Base-by-base conservation (phyloP, 805 yeast species). In the Metschnikowia matae region DNA sequence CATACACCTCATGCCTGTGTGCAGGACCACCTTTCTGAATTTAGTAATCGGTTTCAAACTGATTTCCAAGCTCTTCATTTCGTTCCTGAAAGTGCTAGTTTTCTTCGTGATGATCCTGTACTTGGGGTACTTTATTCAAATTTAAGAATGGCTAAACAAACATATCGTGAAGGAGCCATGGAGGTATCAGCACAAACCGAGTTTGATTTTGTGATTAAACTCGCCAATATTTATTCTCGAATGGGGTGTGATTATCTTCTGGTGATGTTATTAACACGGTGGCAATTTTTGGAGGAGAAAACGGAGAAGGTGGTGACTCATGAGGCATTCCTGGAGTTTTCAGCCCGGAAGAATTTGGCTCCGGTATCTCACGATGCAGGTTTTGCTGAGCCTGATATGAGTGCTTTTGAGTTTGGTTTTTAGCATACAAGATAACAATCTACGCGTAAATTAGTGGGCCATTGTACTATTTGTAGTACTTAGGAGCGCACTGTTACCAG, bases 201-300 rank as follows among this genome's bases (percentile, higher is more conserved):
- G 59, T 81, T 79, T 49, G 71, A 75, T 4, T 83, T 85, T 59
- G 77, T 90, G 14, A 60, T 80, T 11, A 80, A 83, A 54, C 85
- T 84, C 6, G 76, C 87, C 6, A 70, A 77, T 35, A 84, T 89
- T 53, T 87, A 89, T 60, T 75, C 81, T 14, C 74, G 95, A 50
- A 89, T 91, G 96, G 98, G 98, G 0, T 91, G 98, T 68, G 96
- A 91, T 59, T 80, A 83, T 52, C 65, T 92, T 39, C 83, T 90
- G 0, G 62, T 87, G 21, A 76, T 81, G 46, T 64, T 90, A 42
- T 71, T 85, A 1, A 73, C 72, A 44, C 81, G 79, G 52, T 91
- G 97, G 97, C 68, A 69, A 31, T 90, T 89, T 61, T 49, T 57
- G 37, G 59, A 54, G 13, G 48, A 47, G 7, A 48, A 41, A 38